Evolutionary conservation across 2,329 filamentous ascomycete species (phyloP).

Genomic region (Claviceps arundinis): DNA sequence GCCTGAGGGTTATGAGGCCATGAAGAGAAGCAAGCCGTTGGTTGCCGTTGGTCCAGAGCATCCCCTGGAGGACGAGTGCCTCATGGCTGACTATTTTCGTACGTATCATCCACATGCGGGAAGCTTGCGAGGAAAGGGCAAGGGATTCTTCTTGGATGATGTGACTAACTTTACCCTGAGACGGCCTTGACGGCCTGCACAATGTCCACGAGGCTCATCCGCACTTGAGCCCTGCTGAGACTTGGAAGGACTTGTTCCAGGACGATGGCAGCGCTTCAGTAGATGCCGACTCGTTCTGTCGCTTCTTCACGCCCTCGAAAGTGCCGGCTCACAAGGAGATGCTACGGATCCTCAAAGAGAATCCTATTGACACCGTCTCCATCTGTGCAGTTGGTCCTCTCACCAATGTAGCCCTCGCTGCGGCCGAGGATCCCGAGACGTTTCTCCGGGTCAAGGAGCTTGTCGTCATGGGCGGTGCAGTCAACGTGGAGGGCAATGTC

Average conservation of each 20-base stretch:
- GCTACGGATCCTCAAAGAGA: constrained; percentile 68
- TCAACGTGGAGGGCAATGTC: constrained; percentile 70
- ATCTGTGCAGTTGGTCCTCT: constrained; percentile 82
- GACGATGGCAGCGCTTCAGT: constrained; percentile 18
- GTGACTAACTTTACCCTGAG: constrained; percentile 25
- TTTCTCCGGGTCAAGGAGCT: constrained; percentile 85
- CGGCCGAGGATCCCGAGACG: constrained; percentile 74
- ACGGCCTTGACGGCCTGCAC: constrained; percentile 64
- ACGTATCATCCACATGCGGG: constrained; percentile 17
- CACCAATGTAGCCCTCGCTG: constrained; percentile 86
- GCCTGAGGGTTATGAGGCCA: constrained; percentile 55
- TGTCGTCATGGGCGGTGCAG: constrained; percentile 86
- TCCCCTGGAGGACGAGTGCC: constrained; percentile 67
- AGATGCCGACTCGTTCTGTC: constrained; percentile 32
- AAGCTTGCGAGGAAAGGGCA: neutral
- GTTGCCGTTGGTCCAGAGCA: constrained; percentile 79
- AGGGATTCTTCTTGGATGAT: neutral
- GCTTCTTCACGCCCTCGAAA: constrained; percentile 64
- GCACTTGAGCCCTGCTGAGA: constrained; percentile 59
- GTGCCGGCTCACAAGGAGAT: constrained; percentile 72
- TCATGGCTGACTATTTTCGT: constrained; percentile 85
- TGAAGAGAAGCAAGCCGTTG: constrained; percentile 63
- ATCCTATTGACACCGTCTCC: constrained; percentile 73
- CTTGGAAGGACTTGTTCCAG: constrained; percentile 56
- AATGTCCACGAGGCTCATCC: constrained; percentile 63